phyloP scores from a whole-genome alignment of 2,329 filamentous ascomycete genomes.

The Arthrobotrys entomopaga region DNA sequence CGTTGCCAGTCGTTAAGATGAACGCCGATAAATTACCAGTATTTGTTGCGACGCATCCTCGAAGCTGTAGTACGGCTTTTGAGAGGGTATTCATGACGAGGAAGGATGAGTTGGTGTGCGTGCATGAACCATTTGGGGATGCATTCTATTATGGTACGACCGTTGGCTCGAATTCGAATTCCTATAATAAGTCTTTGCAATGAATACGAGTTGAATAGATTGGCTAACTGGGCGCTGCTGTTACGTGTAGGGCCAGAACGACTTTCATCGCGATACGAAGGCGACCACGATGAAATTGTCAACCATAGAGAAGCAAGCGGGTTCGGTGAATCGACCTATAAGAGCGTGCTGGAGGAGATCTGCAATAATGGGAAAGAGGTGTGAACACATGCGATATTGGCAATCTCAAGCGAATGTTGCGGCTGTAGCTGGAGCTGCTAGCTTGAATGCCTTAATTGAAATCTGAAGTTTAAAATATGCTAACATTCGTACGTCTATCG shows the following conservation, averaged over 20 bases:
- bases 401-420: neutral
- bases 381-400: conserved; percentile 60
- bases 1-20: neutral
- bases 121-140: conserved; percentile 97
- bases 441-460: neutral
- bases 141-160: conserved; percentile 84
- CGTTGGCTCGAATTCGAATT: too few species aligned
- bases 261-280: conserved; percentile 79
- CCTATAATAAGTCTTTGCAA: too few species aligned
- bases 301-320: conserved; percentile 70
- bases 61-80: conserved; percentile 96
- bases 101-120: conserved; percentile 78
- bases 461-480: neutral
- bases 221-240: neutral
- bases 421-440: neutral
- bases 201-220: too few species aligned
- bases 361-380: conserved; percentile 79
- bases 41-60: conserved; percentile 91
- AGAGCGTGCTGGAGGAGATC: conserved; percentile 79
- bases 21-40: conserved; percentile 69
- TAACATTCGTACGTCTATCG: conserved; percentile 60
- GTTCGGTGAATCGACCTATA: conserved; percentile 76
- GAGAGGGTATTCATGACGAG: conserved; percentile 98
- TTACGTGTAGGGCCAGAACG: conserved; percentile 72
- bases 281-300: conserved; percentile 66